These are phyloP conservation scores for Botryotinia convoluta DNA, from an alignment of 2,329 filamentous ascomycete genomes.

Conservation along the genomic window DNA sequence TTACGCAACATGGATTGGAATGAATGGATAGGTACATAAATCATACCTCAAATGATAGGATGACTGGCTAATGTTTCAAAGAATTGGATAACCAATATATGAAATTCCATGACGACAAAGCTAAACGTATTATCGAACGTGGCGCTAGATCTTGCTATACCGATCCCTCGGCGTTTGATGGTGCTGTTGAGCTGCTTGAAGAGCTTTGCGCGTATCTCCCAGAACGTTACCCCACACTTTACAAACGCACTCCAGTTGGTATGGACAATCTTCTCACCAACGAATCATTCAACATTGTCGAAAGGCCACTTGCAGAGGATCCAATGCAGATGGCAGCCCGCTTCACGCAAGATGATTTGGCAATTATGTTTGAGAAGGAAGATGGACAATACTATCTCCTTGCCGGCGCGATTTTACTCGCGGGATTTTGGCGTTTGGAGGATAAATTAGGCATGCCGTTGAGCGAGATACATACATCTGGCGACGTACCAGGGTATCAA, in stretches of 20 bases:
- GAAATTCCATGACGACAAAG: conserved; percentile 70
- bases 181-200: conserved; percentile 72
- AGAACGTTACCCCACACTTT: conserved; percentile 71
- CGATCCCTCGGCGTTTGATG: conserved; percentile 66
- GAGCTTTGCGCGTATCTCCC: conserved; percentile 71
- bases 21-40: conserved; percentile 38
- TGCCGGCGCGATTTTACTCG: conserved; percentile 70
- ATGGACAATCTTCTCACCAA: conserved; percentile 69
- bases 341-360: conserved; percentile 77
- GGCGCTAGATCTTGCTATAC: conserved; percentile 67
- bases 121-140: conserved; percentile 62
- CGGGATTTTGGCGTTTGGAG: conserved; percentile 78
- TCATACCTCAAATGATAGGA: not conserved
- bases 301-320: conserved; percentile 66
- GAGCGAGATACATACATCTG: conserved; percentile 75
- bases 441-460: conserved; percentile 81
- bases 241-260: conserved; percentile 58
- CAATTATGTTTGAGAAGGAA: conserved; percentile 73
- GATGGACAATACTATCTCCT: conserved; percentile 82
- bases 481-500: conserved; percentile 70
- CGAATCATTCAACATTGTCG: conserved; percentile 67
- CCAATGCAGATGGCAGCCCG: conserved; percentile 74
- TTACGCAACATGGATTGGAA: conserved; percentile 39
- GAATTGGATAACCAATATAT: conserved; percentile 80
- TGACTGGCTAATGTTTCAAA: conserved; percentile 31